Conservation (phyloP, 140 eudicot species). For the Bidens hawaiensis region DNA sequence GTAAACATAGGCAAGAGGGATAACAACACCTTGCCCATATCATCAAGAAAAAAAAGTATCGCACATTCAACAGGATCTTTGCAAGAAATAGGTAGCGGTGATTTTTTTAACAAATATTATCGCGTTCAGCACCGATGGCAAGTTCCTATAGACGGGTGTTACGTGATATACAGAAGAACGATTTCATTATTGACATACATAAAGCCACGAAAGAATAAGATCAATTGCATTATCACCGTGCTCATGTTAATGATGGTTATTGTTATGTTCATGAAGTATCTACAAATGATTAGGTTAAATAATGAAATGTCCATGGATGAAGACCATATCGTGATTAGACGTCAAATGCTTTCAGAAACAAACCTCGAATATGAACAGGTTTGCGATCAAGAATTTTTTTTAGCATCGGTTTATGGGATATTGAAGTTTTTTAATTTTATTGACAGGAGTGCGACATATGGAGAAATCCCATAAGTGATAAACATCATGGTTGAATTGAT, state of each 20-base stretch:
- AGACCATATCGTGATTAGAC: slow-evolving; percentile 16
- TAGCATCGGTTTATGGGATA: background rate
- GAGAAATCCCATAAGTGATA: slow-evolving; percentile 47
- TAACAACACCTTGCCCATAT: slow-evolving; percentile 24
- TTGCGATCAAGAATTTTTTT: background rate
- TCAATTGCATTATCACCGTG: slow-evolving; percentile 34
- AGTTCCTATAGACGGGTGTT: slow-evolving; percentile 10
- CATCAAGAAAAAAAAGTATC: slow-evolving; percentile 16
- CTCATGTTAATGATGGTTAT: slow-evolving; percentile 30
- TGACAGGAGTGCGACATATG: slow-evolving; percentile 46
- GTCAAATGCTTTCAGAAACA: slow-evolving; percentile 12
- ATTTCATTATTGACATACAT: slow-evolving; percentile 30
- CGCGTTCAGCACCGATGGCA: slow-evolving; percentile 13
- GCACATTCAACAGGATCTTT: slow-evolving; percentile 18
- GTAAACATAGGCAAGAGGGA: slow-evolving; percentile 15
- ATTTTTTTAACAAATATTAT: slow-evolving; percentile 4
- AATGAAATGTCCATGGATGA: slow-evolving; percentile 9
- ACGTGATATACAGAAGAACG: slow-evolving; percentile 17
- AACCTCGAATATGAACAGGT: slow-evolving; percentile 14
- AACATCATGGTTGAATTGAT: slow-evolving; percentile 42
- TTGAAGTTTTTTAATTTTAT: background rate
- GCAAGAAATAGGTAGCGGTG: slow-evolving; percentile 20
- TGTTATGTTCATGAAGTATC: slow-evolving; percentile 36
- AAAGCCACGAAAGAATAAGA: slow-evolving; percentile 39
- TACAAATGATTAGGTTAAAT: slow-evolving; percentile 15